A percentile compares a stretch with the other conserved stretches of the same genome.
These are phyloP conservation scores for Fragilaria radians DNA, from an alignment of 108 stramenopile species.

Conservation along the genomic window DNA sequence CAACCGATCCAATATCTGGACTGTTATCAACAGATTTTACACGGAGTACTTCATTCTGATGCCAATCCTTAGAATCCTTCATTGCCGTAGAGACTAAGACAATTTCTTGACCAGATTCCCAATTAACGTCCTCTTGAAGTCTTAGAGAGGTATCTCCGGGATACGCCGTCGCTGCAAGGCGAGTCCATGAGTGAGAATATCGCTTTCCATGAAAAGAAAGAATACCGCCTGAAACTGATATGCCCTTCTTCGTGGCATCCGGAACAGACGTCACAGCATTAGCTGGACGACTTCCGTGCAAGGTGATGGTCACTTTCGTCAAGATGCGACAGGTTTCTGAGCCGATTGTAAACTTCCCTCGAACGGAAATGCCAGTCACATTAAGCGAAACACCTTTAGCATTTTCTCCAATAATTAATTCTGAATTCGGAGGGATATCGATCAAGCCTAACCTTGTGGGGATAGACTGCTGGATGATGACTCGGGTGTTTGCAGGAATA, in stretches of 20 bases:
- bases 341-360: conserved; percentile 25
- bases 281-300: conserved; percentile 25
- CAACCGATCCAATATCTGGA: conserved; percentile 16
- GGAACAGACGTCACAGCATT: conserved; percentile 11
- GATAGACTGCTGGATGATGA: conserved; percentile 9
- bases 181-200: conserved; percentile 30
- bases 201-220: conserved; percentile 29
- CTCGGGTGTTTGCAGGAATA: conserved; percentile 15
- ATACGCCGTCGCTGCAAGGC: conserved; percentile 24
- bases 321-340: conserved; percentile 19
- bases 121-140: conserved; percentile 34
- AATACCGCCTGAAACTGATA: conserved; percentile 23
- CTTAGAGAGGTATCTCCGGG: conserved; percentile 12
- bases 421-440: conserved; percentile 18
- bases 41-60: conserved; percentile 27
- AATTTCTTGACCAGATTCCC: conserved; percentile 34
- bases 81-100: conserved; percentile 28
- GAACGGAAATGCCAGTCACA: conserved; percentile 19
- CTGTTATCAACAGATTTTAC: conserved; percentile 13
- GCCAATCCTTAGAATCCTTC: conserved; percentile 22
- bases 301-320: conserved; percentile 24
- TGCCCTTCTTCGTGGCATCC: conserved; percentile 29
- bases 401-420: conserved; percentile 33
- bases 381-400: conserved; percentile 14
- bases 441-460: conserved; percentile 12